A percentile compares a stretch with the other conserved stretches of the same genome.
Conservation (phyloP, 1,139 yeast species). For the Nadsonia starkeyi-henricii region DNA sequence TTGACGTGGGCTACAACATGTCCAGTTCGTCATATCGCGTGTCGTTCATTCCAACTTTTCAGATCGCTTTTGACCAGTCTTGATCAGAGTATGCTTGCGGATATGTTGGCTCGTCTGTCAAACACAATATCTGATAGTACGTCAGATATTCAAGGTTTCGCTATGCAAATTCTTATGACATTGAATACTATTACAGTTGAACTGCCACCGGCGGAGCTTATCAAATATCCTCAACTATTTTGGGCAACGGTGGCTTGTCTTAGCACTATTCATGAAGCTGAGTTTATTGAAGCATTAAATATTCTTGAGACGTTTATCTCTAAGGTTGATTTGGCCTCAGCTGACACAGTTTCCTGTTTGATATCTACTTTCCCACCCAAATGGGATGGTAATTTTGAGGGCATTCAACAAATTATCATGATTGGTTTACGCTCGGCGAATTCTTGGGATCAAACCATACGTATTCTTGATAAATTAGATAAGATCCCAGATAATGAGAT, state of each 20-base stretch:
- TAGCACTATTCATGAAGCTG: slow-evolving; percentile 83
- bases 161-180: slow-evolving; percentile 95
- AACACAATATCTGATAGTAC: slow-evolving; percentile 86
- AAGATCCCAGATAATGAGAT: slow-evolving; percentile 58
- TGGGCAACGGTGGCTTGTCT: slow-evolving; percentile 95
- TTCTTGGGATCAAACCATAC: slow-evolving; percentile 66
- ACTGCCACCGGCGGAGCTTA: slow-evolving; percentile 59
- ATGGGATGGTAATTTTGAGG: slow-evolving; percentile 92
- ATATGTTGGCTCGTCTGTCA: slow-evolving; percentile 85
- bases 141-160: slow-evolving; percentile 85
- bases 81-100: slow-evolving; percentile 81
- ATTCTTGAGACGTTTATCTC: slow-evolving; percentile 71
- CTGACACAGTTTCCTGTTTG: slow-evolving; percentile 71
- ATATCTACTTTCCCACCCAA: slow-evolving; percentile 82
- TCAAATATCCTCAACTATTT: slow-evolving; percentile 82
- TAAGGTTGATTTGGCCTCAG: slow-evolving; percentile 75
- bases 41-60: slow-evolving; percentile 88
- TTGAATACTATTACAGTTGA: slow-evolving; percentile 84
- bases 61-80: slow-evolving; percentile 64
- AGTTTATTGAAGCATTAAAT: slow-evolving; percentile 74
- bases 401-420: slow-evolving; percentile 65
- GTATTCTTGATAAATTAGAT: slow-evolving; percentile 59
- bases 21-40: slow-evolving; percentile 93
- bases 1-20: slow-evolving; percentile 94
- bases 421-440: slow-evolving; percentile 72